phyloP scores from a whole-genome alignment of 1,284 basidiomycete species.

The Blastosporella zonata region DNA sequence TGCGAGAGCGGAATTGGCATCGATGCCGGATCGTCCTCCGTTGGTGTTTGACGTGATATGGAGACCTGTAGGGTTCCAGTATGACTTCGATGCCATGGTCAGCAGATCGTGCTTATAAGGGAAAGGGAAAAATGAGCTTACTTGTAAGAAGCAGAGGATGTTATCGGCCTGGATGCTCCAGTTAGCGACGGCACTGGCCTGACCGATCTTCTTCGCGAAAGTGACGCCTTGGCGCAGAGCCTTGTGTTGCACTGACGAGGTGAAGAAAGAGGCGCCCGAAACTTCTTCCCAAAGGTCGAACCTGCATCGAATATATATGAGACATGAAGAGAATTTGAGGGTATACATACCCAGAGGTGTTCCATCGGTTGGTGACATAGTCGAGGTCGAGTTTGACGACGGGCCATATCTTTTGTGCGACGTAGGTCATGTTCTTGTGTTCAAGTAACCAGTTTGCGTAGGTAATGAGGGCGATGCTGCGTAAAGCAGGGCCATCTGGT shows the following conservation, averaged over 20 bases:
- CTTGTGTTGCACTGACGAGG: conserved; percentile 56
- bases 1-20: conserved; percentile 58
- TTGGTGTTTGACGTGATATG: conserved; percentile 59
- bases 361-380: conserved; percentile 58
- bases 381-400: conserved; percentile 66
- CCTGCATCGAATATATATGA: conserved; percentile 22
- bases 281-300: conserved; percentile 72
- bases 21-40: conserved; percentile 57
- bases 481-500: conserved; percentile 73
- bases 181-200: conserved; percentile 33
- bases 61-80: conserved; percentile 48
- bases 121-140: conserved; percentile 15
- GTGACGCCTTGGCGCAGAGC: conserved; percentile 53
- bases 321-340: conserved; percentile 1
- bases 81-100: conserved; percentile 35
- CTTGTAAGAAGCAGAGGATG: conserved; percentile 59
- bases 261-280: conserved; percentile 59
- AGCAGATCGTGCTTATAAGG: neutral
- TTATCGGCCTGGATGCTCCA: conserved; percentile 50
- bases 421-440: conserved; percentile 51
- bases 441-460: conserved; percentile 66
- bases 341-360: conserved; percentile 40
- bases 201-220: conserved; percentile 46
- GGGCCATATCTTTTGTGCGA: conserved; percentile 59
- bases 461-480: conserved; percentile 62